Conservation (phyloP, 257 asterid species). For the Avicennia marina region DNA sequence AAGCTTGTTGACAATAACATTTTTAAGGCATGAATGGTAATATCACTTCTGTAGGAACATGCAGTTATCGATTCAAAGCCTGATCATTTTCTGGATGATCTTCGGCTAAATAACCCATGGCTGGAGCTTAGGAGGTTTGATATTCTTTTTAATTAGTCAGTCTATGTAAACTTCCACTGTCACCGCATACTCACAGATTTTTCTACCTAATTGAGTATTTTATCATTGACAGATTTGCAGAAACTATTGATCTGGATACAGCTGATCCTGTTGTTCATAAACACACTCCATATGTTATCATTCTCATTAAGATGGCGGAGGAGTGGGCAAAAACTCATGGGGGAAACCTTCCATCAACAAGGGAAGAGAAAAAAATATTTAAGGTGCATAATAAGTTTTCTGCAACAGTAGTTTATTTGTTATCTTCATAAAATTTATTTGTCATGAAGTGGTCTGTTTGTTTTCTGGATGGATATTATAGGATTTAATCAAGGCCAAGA, state of each 20-base stretch:
- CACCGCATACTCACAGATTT: neutral
- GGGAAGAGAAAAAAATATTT: constrained; percentile 73
- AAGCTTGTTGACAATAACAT: neutral
- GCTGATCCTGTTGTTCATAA: constrained; percentile 73
- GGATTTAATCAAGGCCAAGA: constrained; percentile 81
- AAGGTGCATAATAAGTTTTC: constrained; percentile 48
- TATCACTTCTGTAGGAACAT: constrained; percentile 67
- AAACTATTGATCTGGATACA: constrained; percentile 70
- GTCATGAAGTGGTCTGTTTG: constrained; percentile 27
- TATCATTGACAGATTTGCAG: constrained; percentile 57
- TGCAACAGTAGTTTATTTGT: constrained; percentile 1
- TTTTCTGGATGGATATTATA: constrained; percentile 30
- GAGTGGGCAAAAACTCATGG: constrained; percentile 72
- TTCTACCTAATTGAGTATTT: neutral
- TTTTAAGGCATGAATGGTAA: constrained; percentile 6
- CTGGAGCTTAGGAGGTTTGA: constrained; percentile 80
- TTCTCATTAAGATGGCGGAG: constrained; percentile 76
- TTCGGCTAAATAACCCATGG: constrained; percentile 93
- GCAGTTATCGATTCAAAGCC: constrained; percentile 94
- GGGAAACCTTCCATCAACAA: constrained; percentile 73
- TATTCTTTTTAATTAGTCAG: constrained; percentile 14
- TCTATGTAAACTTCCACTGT: neutral
- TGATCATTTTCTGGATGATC: constrained; percentile 89
- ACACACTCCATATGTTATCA: constrained; percentile 83
- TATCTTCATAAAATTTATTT: constrained; percentile 8